phyloP scores from a whole-genome alignment of 2,329 filamentous ascomycete species.

The Venturia asperata region DNA sequence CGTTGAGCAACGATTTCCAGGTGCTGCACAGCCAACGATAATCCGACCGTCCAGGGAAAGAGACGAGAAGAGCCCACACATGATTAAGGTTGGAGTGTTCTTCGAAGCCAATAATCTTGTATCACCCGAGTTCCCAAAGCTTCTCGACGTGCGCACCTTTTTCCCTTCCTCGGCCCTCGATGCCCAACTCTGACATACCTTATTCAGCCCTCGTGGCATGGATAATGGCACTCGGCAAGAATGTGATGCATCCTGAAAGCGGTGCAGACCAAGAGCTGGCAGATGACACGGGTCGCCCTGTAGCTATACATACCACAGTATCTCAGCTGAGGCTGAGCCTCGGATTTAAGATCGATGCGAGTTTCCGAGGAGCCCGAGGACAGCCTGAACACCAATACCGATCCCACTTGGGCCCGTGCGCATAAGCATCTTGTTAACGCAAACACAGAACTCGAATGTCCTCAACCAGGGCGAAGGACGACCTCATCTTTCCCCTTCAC shows the following conservation, averaged over 20 bases:
- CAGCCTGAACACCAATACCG: no score
- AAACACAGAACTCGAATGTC: not conserved
- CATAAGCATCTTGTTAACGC: not conserved
- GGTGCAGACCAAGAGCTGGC: not conserved
- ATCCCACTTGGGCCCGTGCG: no score
- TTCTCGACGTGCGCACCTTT: no score
- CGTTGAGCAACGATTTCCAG: not conserved
- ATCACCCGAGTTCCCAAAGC: no score
- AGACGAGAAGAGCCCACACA: not conserved
- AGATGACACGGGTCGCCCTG: no score
- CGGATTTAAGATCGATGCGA: not conserved
- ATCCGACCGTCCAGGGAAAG: not conserved
- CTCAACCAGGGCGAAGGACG: not conserved
- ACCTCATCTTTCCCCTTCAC: not conserved
- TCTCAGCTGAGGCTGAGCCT: constrained; percentile 10
- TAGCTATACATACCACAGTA: no score
- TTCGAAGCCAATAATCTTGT: constrained; percentile 24
- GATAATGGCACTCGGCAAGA: not conserved
- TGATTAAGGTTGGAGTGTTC: constrained; percentile 30
- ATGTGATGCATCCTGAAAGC: not conserved
- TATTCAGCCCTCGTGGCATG: not conserved
- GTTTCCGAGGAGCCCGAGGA: no score
- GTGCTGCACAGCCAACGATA: not conserved
- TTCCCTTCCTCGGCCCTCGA: not conserved
- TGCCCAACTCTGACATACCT: not conserved